Percentiles rank a stretch among this genome's conserved stretches.
Conservation (phyloP, 305 asterid genomes). For the Withania somnifera region DNA sequence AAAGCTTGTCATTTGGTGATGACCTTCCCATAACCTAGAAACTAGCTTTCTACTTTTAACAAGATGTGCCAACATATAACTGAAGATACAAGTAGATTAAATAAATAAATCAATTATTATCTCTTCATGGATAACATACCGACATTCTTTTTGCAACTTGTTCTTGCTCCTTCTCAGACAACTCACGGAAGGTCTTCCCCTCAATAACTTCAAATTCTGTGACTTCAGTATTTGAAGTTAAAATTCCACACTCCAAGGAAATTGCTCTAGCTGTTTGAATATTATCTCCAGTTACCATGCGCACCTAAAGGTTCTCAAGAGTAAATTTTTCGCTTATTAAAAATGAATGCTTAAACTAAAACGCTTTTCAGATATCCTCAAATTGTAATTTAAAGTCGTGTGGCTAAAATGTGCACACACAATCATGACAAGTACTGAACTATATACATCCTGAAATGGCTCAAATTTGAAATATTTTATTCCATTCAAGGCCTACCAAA, state of each 20-base stretch:
- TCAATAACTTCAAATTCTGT: conserved; percentile 65
- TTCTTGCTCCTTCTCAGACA: conserved; percentile 70
- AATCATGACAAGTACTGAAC: not conserved
- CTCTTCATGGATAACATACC: conserved; percentile 30
- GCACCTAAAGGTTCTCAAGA: conserved; percentile 47
- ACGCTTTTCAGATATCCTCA: not conserved
- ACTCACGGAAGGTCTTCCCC: conserved; percentile 76
- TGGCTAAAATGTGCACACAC: not conserved
- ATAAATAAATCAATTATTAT: not conserved
- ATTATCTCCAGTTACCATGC: conserved; percentile 98
- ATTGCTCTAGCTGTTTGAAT: conserved; percentile 97
- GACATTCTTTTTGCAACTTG: conserved; percentile 53
- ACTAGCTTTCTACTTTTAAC: conserved; percentile 9
- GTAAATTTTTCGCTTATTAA: conserved; percentile 4
- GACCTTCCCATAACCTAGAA: conserved; percentile 92
- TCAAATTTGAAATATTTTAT: not conserved
- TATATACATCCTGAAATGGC: not conserved
- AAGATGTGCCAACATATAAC: not conserved
- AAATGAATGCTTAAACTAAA: not conserved
- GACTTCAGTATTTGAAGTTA: conserved; percentile 51
- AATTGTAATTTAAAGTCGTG: not conserved
- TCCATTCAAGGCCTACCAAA: not conserved
- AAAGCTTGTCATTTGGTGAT: conserved; percentile 90
- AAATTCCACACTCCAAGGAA: conserved; percentile 90
- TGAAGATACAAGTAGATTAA: not conserved